Conservation (phyloP, 2,329 filamentous ascomycete species). For the Sclerotinia nivalis region DNA sequence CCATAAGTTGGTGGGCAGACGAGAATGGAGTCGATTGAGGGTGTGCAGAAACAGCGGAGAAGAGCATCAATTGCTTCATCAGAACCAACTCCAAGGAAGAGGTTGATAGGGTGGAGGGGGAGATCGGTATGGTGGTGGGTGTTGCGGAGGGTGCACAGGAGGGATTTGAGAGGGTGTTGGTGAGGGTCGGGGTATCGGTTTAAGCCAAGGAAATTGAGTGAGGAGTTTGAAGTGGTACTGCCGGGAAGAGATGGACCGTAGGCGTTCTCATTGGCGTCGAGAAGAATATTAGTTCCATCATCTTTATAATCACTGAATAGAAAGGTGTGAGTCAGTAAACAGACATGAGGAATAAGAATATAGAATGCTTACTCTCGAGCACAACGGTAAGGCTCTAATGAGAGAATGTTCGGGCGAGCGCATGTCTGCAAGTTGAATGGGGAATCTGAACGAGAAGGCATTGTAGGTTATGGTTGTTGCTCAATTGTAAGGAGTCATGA, state of each 20-base stretch:
- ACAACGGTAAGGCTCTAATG: constrained; percentile 76
- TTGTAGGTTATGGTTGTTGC: constrained; percentile 24
- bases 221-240: constrained; percentile 47
- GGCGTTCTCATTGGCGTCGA: constrained; percentile 98
- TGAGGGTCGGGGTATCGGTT: constrained; percentile 97
- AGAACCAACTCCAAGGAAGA: constrained; percentile 94
- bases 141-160: constrained; percentile 84
- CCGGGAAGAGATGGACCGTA: constrained; percentile 75
- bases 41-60: constrained; percentile 88
- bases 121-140: constrained; percentile 76
- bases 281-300: constrained; percentile 90
- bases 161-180: constrained; percentile 81
- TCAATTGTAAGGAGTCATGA: constrained; percentile 7
- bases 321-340: constrained; percentile 40
- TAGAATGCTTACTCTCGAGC: constrained; percentile 67
- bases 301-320: constrained; percentile 89
- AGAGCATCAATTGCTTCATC: constrained; percentile 97
- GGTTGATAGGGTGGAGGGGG: constrained; percentile 72
- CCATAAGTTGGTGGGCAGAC: constrained; percentile 97
- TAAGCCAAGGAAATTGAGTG: constrained; percentile 76
- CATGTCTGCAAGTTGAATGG: constrained; percentile 74
- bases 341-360: neutral
- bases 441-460: constrained; percentile 45
- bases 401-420: constrained; percentile 74
- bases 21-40: constrained; percentile 84